Conservation (phyloP, 2,329 filamentous ascomycete species). For the Xylaria sp. region DNA sequence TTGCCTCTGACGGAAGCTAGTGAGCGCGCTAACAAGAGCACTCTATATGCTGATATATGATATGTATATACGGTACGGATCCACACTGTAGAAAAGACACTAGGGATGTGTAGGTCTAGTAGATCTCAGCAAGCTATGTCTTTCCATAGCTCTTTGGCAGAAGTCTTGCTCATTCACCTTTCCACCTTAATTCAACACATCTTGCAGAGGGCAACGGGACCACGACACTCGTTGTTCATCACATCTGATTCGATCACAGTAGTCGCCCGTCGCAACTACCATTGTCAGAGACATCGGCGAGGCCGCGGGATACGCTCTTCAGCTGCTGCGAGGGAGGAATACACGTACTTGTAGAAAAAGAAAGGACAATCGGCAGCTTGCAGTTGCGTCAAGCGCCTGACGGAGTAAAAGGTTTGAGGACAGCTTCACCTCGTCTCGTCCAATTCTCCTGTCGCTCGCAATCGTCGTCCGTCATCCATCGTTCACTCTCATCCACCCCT, state of each 20-base stretch:
- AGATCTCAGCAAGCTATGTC: constrained; percentile 21
- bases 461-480: constrained; percentile 39
- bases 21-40: not conserved
- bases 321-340: constrained; percentile 21
- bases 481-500: constrained; percentile 41
- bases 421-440: constrained; percentile 48
- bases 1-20: not conserved
- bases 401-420: constrained; percentile 54
- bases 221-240: constrained; percentile 7
- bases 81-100: not conserved
- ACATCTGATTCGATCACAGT: not conserved
- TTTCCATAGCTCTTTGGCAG: constrained; percentile 22
- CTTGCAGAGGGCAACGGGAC: constrained; percentile 18
- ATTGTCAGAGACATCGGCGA: constrained; percentile 12
- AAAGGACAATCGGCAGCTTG: constrained; percentile 42
- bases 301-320: constrained; percentile 13
- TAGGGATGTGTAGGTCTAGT: not conserved
- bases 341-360: constrained; percentile 23
- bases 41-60: not conserved
- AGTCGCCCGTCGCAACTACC: constrained; percentile 28
- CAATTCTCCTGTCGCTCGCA: constrained; percentile 46
- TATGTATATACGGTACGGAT: not conserved
- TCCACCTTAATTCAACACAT: constrained; percentile 35
- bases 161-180: constrained; percentile 29
- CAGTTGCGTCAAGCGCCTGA: constrained; percentile 44